These are phyloP conservation scores for Inonotus hispidus DNA, from an alignment of 1,284 basidiomycete species.

Conservation along the genomic window DNA sequence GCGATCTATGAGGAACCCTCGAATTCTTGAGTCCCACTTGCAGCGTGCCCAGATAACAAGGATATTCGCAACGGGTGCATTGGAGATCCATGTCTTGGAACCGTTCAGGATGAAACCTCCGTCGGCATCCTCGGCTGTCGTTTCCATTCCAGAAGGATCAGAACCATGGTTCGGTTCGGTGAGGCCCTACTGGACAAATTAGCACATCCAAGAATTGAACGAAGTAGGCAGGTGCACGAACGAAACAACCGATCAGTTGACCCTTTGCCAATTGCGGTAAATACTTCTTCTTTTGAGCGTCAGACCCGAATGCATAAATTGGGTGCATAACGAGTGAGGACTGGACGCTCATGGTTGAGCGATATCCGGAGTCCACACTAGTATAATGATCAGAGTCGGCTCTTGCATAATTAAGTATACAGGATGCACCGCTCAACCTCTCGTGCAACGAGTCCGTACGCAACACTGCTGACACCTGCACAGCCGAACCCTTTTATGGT, in stretches of 20 bases:
- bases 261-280: conserved; percentile 75
- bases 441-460: conserved; percentile 90
- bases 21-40: conserved; percentile 89
- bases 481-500: conserved; percentile 95
- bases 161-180: conserved; percentile 98
- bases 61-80: conserved; percentile 80
- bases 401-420: neutral
- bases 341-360: conserved; percentile 94
- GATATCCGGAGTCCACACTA: conserved; percentile 93
- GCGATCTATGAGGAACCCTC: conserved; percentile 93
- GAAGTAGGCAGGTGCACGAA: conserved; percentile 35
- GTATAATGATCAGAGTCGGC: neutral
- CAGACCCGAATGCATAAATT: conserved; percentile 87
- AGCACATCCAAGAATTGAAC: neutral
- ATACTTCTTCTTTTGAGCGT: conserved; percentile 89
- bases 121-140: conserved; percentile 78
- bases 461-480: conserved; percentile 87
- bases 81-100: conserved; percentile 96
- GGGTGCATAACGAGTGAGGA: conserved; percentile 98
- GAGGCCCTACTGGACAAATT: conserved; percentile 55
- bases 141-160: conserved; percentile 93
- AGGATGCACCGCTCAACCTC: conserved; percentile 79
- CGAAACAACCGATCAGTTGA: conserved; percentile 90
- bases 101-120: conserved; percentile 87
- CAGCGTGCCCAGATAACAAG: conserved; percentile 95